These are phyloP conservation scores for Daedaleopsis nitida DNA, from an alignment of 768 basidiomycete species.

Conservation along the genomic window DNA sequence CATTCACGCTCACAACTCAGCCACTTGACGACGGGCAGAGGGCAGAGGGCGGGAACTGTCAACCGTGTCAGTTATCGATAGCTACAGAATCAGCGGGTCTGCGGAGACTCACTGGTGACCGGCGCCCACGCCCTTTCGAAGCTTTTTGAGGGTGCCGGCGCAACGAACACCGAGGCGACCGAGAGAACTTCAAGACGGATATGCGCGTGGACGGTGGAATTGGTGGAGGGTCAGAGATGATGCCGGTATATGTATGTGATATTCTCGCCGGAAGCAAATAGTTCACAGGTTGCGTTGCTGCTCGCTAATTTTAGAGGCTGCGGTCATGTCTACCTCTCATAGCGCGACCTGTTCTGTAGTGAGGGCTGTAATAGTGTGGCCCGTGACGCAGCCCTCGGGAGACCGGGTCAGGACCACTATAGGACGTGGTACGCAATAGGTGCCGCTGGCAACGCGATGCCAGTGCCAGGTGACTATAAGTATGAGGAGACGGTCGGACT, in stretches of 20 bases:
- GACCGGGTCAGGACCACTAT: too few species aligned
- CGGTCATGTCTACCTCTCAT: not conserved
- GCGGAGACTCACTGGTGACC: slow-evolving; percentile 1
- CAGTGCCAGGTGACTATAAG: too few species aligned
- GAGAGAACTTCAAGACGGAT: slow-evolving; percentile 1
- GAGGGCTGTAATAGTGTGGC: too few species aligned
- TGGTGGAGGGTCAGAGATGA: not conserved
- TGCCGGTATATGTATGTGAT: not conserved
- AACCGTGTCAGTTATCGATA: slow-evolving; percentile 1
- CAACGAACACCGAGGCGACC: slow-evolving; percentile 7
- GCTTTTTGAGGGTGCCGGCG: not conserved
- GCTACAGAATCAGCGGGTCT: slow-evolving; percentile 6
- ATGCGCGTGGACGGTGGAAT: not conserved
- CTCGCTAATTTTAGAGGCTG: not conserved
- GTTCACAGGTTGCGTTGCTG: not conserved
- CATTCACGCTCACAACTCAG: not conserved
- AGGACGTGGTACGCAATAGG: too few species aligned
- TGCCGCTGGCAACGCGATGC: too few species aligned
- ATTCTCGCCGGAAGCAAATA: not conserved
- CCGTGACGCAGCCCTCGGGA: too few species aligned
- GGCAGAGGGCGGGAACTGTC: not conserved
- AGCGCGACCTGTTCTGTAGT: too few species aligned
- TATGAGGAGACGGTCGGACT: too few species aligned
- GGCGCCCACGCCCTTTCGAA: not conserved
- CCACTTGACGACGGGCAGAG: not conserved